A percentile compares a stretch with the other conserved stretches of the same genome.
Conservation (phyloP, 1,139 yeast genomes). For the Yamadazyma jaroonii region DNA sequence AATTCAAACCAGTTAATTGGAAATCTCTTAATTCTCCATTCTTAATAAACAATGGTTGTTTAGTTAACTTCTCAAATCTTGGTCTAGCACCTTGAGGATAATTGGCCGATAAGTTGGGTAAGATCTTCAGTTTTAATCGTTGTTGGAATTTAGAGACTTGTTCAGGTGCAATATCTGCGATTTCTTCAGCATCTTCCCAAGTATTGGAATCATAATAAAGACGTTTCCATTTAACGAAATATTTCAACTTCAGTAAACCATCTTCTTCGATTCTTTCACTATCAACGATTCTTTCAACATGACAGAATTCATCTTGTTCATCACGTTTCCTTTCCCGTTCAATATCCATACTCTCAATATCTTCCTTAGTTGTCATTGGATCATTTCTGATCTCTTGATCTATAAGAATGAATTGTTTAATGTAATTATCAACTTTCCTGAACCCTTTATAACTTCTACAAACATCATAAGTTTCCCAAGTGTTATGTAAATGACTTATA, state of each 20-base stretch:
- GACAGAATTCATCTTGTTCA: conserved; percentile 77
- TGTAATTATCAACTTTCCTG: conserved; percentile 87
- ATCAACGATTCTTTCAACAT: conserved; percentile 87
- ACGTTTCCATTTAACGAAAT: conserved; percentile 91
- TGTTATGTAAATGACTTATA: conserved; percentile 87
- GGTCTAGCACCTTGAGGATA: conserved; percentile 77
- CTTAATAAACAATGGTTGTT: conserved; percentile 87
- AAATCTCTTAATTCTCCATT: conserved; percentile 94
- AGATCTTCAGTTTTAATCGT: conserved; percentile 76
- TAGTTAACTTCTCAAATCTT: conserved; percentile 77
- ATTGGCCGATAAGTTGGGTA: conserved; percentile 77
- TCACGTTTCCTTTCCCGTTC: conserved; percentile 84
- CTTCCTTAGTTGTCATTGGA: conserved; percentile 82
- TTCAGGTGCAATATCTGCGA: conserved; percentile 79
- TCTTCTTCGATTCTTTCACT: conserved; percentile 71
- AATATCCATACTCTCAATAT: conserved; percentile 87
- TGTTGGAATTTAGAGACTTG: conserved; percentile 83
- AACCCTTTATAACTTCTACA: conserved; percentile 65
- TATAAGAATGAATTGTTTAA: conserved; percentile 67
- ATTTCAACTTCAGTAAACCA: conserved; percentile 69
- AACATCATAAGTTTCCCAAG: conserved; percentile 79
- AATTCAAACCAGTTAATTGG: conserved; percentile 95
- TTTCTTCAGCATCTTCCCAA: conserved; percentile 92
- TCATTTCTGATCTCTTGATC: conserved; percentile 79
- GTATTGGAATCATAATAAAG: conserved; percentile 93